Base-by-base conservation (phyloP, 2,329 filamentous ascomycete genomes). In the Arthrobotrys entomopaga region DNA sequence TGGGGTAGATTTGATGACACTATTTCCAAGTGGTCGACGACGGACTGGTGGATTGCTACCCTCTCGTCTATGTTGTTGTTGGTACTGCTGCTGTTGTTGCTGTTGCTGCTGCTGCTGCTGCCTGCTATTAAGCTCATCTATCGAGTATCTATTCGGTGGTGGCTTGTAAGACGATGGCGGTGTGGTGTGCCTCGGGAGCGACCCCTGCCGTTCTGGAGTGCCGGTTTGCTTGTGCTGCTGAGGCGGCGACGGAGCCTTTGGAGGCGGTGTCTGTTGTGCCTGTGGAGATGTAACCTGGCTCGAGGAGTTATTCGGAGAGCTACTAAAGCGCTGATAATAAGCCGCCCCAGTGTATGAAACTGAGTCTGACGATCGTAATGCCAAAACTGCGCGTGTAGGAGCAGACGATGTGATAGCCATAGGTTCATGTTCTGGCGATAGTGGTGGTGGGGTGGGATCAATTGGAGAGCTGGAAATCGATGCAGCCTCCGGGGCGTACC, bases 361-460 rank as follows among this genome's bases (percentile, higher is more conserved):
- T 0, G 69, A 61, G 8, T 73, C 69, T 24, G 69, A 73, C 8
- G 61, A 66, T 26, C 69, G 58, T 20, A 73, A 22, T 2, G 69
- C 69, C 15, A 61, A n/a, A 24, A 73, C 69, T 16, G 61, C 56
- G 43, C 61, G 69, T 2, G 56, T 57, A n/a, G 69, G 63, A 11
- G 61, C 59, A 22, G 69, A 73, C 3, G 69, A 73, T 2, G 69
- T 73, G 38, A 73, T 73, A 11, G 69, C 69, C 49, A 73, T 65
- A 16, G 57, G 57, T 42, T 73, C 61, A 20, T 73, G 57, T 24
- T 69, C 38, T n/a, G 24, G n/a, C 15, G 40, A 13, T 2, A 48
- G 10, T 29, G 56, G 38, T 26, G 40, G n/a, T 11, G 63, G 24
- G 2, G n/a, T 11, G n/a, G 52, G 48, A 11, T 73, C 69, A 16